Conservation (phyloP, 202 grass and related monocot species). For the Dendrocalamus latiflorus region DNA sequence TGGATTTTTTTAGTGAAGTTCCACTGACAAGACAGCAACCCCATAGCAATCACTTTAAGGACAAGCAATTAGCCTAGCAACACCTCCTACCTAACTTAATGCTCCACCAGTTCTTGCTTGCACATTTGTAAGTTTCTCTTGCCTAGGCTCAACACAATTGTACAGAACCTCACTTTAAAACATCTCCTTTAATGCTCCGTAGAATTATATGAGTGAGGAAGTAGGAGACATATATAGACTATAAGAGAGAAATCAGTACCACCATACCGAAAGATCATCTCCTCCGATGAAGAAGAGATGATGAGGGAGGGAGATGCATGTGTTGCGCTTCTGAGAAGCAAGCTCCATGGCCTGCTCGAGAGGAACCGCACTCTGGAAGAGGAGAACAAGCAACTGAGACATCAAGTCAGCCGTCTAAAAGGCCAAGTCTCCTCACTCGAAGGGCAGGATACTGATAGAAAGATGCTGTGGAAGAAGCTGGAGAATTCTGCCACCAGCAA, state of each 20-base stretch:
- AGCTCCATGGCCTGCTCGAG: conserved; percentile 63
- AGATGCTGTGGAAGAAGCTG: conserved; percentile 56
- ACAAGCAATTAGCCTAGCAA: conserved; percentile 51
- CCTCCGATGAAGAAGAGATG: conserved; percentile 46
- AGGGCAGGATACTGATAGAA: conserved; percentile 63
- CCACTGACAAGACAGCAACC: conserved; percentile 29
- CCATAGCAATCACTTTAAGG: conserved; percentile 48
- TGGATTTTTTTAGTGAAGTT: conserved; percentile 29
- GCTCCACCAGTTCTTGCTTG: conserved; percentile 34
- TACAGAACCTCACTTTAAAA: conserved; percentile 23
- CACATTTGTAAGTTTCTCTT: conserved; percentile 37
- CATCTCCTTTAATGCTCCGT: conserved; percentile 29
- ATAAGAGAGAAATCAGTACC: conserved; percentile 28
- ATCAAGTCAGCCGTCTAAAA: conserved; percentile 58
- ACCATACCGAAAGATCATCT: conserved; percentile 38
- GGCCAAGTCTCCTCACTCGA: conserved; percentile 54
- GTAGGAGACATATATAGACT: conserved; percentile 23
- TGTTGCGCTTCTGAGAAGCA: conserved; percentile 58
- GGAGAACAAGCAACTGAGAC: conserved; percentile 83
- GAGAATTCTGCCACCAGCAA: conserved; percentile 45
- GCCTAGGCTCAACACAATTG: conserved; percentile 22
- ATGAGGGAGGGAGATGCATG: conserved; percentile 60
- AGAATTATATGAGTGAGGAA: conserved; percentile 22
- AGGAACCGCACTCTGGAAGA: conserved; percentile 68
- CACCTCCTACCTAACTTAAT: conserved; percentile 52